A percentile compares a stretch with the other conserved stretches of the same genome.
These are phyloP conservation scores for Russula virescens DNA, from an alignment of 768 basidiomycete genomes.

Conservation along the genomic window DNA sequence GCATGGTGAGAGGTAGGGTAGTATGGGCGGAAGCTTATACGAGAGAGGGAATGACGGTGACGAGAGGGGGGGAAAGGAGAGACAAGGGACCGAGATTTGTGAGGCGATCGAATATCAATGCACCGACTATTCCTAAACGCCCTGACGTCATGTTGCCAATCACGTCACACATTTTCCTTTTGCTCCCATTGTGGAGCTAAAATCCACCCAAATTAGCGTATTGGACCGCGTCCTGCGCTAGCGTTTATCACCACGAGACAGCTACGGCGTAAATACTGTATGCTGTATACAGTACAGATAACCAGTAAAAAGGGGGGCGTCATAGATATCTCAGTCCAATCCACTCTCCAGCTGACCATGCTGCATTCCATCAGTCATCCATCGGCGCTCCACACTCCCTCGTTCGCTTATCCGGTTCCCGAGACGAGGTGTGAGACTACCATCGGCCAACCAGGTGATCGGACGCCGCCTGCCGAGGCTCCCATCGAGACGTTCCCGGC, in stretches of 20 bases:
- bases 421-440: conserved; percentile 1
- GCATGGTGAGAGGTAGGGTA: conserved; percentile 5
- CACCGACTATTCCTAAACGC: background rate
- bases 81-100: background rate
- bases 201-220: too few species aligned
- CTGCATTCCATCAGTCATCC: background rate
- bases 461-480: conserved; percentile 16
- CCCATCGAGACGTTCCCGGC: background rate
- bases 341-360: background rate
- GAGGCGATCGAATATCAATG: conserved; percentile 8
- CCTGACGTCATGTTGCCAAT: conserved; percentile 20
- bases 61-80: background rate
- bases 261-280: too few species aligned
- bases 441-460: conserved; percentile 7
- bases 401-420: conserved; percentile 7
- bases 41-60: background rate
- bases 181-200: too few species aligned
- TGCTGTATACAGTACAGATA: background rate
- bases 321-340: background rate
- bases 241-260: too few species aligned
- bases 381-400: conserved; percentile 17
- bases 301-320: background rate
- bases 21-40: background rate
- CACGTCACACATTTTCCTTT: conserved; percentile 12
- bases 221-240: too few species aligned